phyloP scores from a whole-genome alignment of 129 eudicot species.

The Ambrosia artemisiifolia region DNA sequence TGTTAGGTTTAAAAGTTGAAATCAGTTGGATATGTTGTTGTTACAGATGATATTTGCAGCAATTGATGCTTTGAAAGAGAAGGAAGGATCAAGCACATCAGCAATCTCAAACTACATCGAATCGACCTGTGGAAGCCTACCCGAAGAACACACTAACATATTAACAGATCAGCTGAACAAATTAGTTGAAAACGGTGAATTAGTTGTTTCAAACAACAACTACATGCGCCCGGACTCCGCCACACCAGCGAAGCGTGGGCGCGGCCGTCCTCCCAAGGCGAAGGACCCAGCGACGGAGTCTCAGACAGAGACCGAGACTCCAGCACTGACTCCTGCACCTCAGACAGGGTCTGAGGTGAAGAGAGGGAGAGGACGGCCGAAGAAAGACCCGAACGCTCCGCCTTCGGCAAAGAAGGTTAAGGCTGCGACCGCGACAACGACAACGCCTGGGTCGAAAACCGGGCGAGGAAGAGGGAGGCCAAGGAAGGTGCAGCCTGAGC shows the following conservation, averaged over 20 bases:
- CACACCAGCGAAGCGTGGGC: conserved; percentile 55
- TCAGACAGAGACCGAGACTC: neutral
- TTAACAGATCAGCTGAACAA: conserved; percentile 42
- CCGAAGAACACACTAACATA: conserved; percentile 45
- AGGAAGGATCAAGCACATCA: conserved; percentile 55
- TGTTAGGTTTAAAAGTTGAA: too few species aligned
- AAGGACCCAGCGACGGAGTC: conserved; percentile 33
- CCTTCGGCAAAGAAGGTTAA: conserved; percentile 49
- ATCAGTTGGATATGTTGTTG: neutral
- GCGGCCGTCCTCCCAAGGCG: conserved; percentile 85
- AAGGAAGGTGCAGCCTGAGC: conserved; percentile 50
- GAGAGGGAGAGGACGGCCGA: conserved; percentile 72
- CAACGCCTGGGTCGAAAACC: conserved; percentile 41
- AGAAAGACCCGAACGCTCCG: conserved; percentile 66
- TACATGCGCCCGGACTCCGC: conserved; percentile 45
- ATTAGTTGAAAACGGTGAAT: conserved; percentile 54
- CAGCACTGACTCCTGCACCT: neutral
- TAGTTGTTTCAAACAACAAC: conserved; percentile 52
- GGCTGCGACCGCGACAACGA: conserved; percentile 15
- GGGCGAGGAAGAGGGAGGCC: conserved; percentile 78
- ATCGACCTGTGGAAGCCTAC: conserved; percentile 52
- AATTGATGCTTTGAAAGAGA: conserved; percentile 47
- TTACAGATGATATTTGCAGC: conserved; percentile 74
- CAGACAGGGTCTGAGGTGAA: conserved; percentile 27
- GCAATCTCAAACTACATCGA: conserved; percentile 61